Evolutionary conservation across 2,329 filamentous ascomycete species (phyloP), one percentile per base, ranked within the genome.

Genomic region (Clarireedia sp.): DNA sequence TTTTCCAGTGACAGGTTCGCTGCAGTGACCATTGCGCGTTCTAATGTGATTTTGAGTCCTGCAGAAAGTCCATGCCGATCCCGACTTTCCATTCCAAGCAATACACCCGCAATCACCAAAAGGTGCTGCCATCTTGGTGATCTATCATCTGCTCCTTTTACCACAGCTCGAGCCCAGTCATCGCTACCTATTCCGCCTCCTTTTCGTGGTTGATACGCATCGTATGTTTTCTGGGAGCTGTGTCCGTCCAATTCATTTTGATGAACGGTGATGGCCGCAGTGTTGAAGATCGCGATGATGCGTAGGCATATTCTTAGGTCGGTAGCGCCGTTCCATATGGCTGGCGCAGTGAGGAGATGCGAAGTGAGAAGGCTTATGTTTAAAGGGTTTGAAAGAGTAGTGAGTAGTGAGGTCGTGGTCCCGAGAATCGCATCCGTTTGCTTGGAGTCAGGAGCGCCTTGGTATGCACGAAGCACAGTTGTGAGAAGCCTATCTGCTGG

Each of bases 41-140:
- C 82, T 0, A 88, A 68, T 61, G 76, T 82, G 46, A 69, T 74
- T 49, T 79, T 73, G 63, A 86, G 72, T 49, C 72, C 70, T 17
- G 70, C 71, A 0, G 80, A 75, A 16, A 83, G 63, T 77, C 58
- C 85, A 57, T 77, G 74, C 53, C 81, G 69, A 47, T 81, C 76
- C 62, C 78, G 75, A 1, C 75, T 72, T 57, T 80, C 80, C 58
- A 85, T 83, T 3, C 83, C 83, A 69, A 57, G 72, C 38, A 86
- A 72, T 52, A 87, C 67, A 37, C 85, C 85, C 0, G 78, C 80
- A 2, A 89, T 75, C 0, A 85, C 72, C 12, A 88, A 71, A 21
- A 83, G 63, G 71, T 89, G 86, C 64, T 83, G 80, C 84, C 85
- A 88, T 68, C 83, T 73, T 81, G 69, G 82, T 63, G 82, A 80